Evolutionary conservation across 441 rosid species (phyloP).

Genomic region (Jatropha multifida): DNA sequence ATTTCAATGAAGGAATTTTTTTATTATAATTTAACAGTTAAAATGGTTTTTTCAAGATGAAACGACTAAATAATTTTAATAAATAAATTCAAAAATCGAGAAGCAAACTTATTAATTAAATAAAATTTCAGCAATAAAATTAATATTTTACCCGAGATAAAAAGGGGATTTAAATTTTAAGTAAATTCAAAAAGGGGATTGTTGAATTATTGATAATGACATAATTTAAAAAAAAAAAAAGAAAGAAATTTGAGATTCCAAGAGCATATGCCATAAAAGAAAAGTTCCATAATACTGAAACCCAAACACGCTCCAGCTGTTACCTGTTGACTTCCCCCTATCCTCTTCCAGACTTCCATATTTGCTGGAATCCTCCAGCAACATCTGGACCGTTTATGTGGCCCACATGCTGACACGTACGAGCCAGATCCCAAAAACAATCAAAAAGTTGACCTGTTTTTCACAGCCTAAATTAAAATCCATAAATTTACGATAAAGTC

Average conservation of each 20-base stretch:
- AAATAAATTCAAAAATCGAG: too few relatives aligned
- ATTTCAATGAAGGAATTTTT: too few relatives aligned
- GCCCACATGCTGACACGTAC: slow-evolving; percentile 14
- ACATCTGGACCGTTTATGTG: slow-evolving; percentile 27
- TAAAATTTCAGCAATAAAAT: too few relatives aligned
- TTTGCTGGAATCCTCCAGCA: slow-evolving; percentile 2
- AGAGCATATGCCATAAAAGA: background rate
- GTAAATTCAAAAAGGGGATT: too few relatives aligned
- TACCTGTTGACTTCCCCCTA: background rate
- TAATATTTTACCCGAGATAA: too few relatives aligned
- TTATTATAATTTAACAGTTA: too few relatives aligned
- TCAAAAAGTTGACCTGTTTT: background rate
- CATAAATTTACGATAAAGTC: background rate
- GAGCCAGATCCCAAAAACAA: slow-evolving; percentile 16
- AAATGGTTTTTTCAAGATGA: too few relatives aligned
- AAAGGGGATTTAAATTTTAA: too few relatives aligned
- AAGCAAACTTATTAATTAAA: too few relatives aligned
- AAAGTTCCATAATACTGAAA: background rate
- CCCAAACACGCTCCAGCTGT: slow-evolving; percentile 3
- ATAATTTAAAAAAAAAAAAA: background rate
- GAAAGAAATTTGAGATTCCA: background rate
- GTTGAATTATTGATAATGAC: too few relatives aligned
- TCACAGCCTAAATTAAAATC: too few relatives aligned
- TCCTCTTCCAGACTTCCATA: background rate
- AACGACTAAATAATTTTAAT: too few relatives aligned